Percentiles rank a stretch among this genome's conserved stretches.
Evolutionary conservation across 2,329 filamentous ascomycete genomes (phyloP).

Genomic region (Cercospora beticola): DNA sequence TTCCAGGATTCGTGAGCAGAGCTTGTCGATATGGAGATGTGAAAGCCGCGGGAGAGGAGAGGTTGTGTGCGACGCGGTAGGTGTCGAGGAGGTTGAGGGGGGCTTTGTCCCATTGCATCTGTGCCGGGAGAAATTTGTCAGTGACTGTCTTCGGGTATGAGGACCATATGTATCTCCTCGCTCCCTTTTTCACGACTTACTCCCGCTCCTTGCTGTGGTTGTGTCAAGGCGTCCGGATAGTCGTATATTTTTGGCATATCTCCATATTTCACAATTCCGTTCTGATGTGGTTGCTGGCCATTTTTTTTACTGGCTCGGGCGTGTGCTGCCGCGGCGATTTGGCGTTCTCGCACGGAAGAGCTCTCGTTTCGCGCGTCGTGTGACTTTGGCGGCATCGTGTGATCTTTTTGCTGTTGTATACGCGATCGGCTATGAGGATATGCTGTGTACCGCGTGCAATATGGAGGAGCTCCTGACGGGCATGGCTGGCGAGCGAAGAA

Average conservation of each 20-base stretch:
- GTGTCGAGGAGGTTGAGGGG: slow-evolving; percentile 67
- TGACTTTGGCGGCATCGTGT: slow-evolving; percentile 34
- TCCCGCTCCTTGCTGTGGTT: slow-evolving; percentile 16
- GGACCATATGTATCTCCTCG: background rate
- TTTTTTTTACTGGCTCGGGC: slow-evolving; percentile 40
- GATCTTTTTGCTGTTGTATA: background rate
- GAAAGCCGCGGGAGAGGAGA: slow-evolving; percentile 71
- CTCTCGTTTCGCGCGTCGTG: slow-evolving; percentile 42
- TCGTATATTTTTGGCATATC: slow-evolving; percentile 31
- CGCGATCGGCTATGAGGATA: background rate
- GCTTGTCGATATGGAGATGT: slow-evolving; percentile 51
- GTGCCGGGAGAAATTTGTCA: background rate
- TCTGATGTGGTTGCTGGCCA: slow-evolving; percentile 23
- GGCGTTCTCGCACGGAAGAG: slow-evolving; percentile 45
- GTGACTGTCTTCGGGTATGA: background rate
- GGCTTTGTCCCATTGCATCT: slow-evolving; percentile 67
- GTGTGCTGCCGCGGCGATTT: slow-evolving; percentile 41
- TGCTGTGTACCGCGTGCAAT: slow-evolving; percentile 9
- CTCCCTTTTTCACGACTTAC: slow-evolving; percentile 10
- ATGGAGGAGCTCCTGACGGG: background rate
- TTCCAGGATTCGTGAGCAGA: slow-evolving; percentile 51
- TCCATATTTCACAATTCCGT: slow-evolving; percentile 31
- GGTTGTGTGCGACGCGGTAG: slow-evolving; percentile 72
- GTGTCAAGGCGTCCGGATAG: slow-evolving; percentile 22
- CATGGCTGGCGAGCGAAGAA: slow-evolving; percentile 4